Conservation (phyloP, 2,329 filamentous ascomycete species). For the Trichoderma asperellum region DNA sequence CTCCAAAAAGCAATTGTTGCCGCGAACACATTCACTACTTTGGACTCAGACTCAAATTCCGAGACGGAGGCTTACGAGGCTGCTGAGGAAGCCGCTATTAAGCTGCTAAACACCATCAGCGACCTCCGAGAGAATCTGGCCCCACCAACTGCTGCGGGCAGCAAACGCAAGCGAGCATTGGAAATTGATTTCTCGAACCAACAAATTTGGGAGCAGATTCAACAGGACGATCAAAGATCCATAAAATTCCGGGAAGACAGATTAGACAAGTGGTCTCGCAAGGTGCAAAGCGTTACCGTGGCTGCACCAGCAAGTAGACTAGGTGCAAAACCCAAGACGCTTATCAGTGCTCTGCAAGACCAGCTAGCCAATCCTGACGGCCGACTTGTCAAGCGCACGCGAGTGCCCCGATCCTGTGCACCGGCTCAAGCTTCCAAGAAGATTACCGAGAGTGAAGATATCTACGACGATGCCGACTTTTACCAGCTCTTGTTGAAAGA, state of each 20-base stretch:
- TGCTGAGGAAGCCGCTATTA: constrained; percentile 82
- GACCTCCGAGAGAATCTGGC: constrained; percentile 66
- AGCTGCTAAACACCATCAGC: constrained; percentile 81
- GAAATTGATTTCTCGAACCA: constrained; percentile 61
- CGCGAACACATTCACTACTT: constrained; percentile 69
- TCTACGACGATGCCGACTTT: constrained; percentile 95
- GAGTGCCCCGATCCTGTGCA: constrained; percentile 75
- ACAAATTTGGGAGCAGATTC: constrained; percentile 74
- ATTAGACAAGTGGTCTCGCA: constrained; percentile 88
- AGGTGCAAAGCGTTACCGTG: constrained; percentile 58
- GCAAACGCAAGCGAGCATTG: constrained; percentile 64
- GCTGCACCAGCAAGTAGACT: constrained; percentile 35
- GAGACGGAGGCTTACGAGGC: constrained; percentile 65
- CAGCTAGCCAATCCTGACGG: constrained; percentile 67
- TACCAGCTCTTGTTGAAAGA: constrained; percentile 93
- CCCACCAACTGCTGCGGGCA: constrained; percentile 53
- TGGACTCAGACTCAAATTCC: constrained; percentile 46
- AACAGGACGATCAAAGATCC: constrained; percentile 64
- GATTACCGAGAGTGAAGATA: constrained; percentile 59
- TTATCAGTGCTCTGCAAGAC: constrained; percentile 69
- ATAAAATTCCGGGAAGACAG: constrained; percentile 67
- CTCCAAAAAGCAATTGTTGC: constrained; percentile 88
- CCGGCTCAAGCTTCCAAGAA: constrained; percentile 67
- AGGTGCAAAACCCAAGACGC: constrained; percentile 44
- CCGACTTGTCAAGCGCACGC: constrained; percentile 69